phyloP scores from a whole-genome alignment of 495 filamentous ascomycete genomes.

The Aspergillus taichungensis region DNA sequence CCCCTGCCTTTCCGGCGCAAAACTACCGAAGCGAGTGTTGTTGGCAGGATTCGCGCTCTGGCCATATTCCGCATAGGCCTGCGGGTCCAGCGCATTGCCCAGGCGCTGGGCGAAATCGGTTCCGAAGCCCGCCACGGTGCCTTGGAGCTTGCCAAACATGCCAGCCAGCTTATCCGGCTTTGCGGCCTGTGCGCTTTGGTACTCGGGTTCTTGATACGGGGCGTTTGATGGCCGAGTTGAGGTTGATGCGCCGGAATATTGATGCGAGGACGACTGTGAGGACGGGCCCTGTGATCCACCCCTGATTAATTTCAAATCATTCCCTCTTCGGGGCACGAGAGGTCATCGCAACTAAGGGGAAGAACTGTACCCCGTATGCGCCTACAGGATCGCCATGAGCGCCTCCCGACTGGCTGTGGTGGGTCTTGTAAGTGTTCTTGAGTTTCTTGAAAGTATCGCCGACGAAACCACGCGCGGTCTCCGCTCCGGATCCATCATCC shows the following conservation, averaged over 20 bases:
- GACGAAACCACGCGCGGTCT: constrained; percentile 41
- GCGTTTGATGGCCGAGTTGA: constrained; percentile 10
- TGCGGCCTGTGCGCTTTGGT: constrained; percentile 22
- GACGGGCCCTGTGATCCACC: background rate
- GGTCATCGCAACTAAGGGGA: no score
- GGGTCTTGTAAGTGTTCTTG: constrained; percentile 34
- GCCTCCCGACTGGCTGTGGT: constrained; percentile 11
- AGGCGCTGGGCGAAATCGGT: constrained; percentile 41
- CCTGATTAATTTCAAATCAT: no score
- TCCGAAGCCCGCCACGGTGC: constrained; percentile 42
- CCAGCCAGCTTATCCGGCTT: constrained; percentile 40
- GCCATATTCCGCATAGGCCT: constrained; percentile 41
- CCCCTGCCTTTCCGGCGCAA: constrained; percentile 57
- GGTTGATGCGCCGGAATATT: constrained; percentile 4
- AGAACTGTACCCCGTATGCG: constrained; percentile 1
- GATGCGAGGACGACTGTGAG: constrained; percentile 1
- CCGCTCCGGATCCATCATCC: constrained; percentile 20
- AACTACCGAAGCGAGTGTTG: constrained; percentile 66
- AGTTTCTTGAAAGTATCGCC: constrained; percentile 46
- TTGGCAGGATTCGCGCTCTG: constrained; percentile 35
- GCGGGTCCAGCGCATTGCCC: constrained; percentile 41
- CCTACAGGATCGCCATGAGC: no score
- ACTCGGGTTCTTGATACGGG: constrained; percentile 13
- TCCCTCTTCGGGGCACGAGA: no score
- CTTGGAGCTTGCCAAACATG: constrained; percentile 49